A percentile compares a stretch with the other conserved stretches of the same genome.
Conservation (phyloP, 306 rosid genomes). For the Herpetospermum pedunculosum region DNA sequence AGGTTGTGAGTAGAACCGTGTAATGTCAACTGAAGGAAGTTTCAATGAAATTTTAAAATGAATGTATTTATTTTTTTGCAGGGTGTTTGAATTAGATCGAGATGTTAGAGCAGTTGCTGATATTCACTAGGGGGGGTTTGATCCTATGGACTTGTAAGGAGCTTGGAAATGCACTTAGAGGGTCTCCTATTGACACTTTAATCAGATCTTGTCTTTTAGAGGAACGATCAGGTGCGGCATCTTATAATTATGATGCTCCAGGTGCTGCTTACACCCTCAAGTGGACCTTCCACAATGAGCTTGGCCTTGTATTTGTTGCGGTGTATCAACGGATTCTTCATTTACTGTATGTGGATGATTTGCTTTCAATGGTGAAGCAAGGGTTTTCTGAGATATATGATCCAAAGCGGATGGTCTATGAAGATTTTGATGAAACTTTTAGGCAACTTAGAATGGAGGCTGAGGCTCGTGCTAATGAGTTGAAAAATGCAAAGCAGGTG, state of each 20-base stretch:
- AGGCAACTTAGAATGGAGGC: conserved; percentile 77
- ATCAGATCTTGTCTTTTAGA: conserved; percentile 88
- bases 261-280: conserved; percentile 87
- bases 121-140: conserved; percentile 85
- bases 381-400: conserved; percentile 60
- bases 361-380: conserved; percentile 66
- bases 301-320: conserved; percentile 82
- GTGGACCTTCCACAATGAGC: conserved; percentile 90
- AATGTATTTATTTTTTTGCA: conserved; percentile 17
- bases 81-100: conserved; percentile 19
- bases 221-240: conserved; percentile 81
- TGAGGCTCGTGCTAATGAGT: conserved; percentile 73
- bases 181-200: conserved; percentile 86
- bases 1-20: neutral
- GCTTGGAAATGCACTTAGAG: conserved; percentile 71
- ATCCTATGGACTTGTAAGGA: conserved; percentile 91
- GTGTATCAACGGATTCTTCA: conserved; percentile 83
- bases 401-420: conserved; percentile 37
- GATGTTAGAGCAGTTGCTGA: conserved; percentile 86
- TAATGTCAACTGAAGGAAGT: neutral
- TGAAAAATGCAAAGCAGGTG: conserved; percentile 58
- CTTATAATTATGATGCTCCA: conserved; percentile 65
- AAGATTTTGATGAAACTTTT: conserved; percentile 74
- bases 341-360: conserved; percentile 70
- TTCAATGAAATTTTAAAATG: neutral